A percentile compares a stretch with the other conserved stretches of the same genome.
These are phyloP conservation scores for Ceratocystis papillata DNA, from an alignment of 2,329 filamentous ascomycete genomes.

Conservation along the genomic window DNA sequence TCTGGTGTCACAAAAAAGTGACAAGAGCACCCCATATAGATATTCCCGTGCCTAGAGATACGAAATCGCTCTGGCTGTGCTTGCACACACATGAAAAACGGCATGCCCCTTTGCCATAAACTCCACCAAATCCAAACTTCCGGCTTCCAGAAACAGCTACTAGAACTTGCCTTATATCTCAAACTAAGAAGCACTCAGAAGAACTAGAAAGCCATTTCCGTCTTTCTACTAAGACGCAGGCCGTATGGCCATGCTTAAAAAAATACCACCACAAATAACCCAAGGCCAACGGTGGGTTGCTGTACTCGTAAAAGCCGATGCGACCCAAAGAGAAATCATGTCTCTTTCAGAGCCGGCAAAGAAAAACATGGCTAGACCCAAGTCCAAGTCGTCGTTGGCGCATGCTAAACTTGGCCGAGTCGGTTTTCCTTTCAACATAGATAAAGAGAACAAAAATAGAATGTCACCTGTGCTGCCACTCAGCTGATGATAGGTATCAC, in stretches of 20 bases:
- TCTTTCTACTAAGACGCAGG: too few species aligned
- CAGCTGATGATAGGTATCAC: not conserved
- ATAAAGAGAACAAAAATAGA: not conserved
- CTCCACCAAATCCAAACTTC: too few species aligned
- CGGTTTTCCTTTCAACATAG: not conserved
- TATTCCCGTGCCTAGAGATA: not conserved
- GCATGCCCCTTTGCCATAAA: too few species aligned
- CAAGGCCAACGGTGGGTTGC: not conserved
- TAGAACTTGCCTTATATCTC: too few species aligned
- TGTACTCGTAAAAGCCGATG: not conserved
- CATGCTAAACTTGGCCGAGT: not conserved
- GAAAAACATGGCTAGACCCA: not conserved
- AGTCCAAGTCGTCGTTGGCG: not conserved
- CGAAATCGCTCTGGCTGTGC: not conserved
- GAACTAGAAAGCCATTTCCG: too few species aligned
- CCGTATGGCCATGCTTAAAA: too few species aligned
- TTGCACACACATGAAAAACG: not conserved
- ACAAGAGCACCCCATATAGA: not conserved
- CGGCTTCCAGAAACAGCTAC: too few species aligned
- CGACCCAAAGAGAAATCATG: slow-evolving; percentile 5
- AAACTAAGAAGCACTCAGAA: too few species aligned
- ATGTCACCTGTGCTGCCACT: not conserved
- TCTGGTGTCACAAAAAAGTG: not conserved
- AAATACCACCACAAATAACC: not conserved
- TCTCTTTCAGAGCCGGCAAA: not conserved